Conservation (phyloP, 495 filamentous ascomycete genomes). For the Diplogelasinospora grovesii region DNA sequence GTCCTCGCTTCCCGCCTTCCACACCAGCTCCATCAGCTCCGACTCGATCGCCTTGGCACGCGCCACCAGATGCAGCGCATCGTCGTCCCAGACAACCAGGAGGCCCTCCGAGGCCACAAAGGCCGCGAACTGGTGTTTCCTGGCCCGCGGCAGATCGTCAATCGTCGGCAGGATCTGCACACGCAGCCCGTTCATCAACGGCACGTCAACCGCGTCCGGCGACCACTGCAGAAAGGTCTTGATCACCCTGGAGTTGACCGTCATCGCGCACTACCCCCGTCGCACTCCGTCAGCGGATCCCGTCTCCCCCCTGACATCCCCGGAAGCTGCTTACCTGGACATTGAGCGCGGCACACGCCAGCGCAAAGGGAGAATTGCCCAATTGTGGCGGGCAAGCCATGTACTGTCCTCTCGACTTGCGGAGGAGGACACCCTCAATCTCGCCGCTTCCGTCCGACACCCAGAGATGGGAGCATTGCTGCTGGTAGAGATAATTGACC, state of each 20-base stretch:
- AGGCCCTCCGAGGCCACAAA: slow-evolving; percentile 63
- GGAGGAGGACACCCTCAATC: slow-evolving; percentile 63
- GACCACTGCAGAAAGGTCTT: slow-evolving; percentile 67
- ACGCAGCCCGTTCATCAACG: slow-evolving; percentile 63
- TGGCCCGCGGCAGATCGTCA: slow-evolving; percentile 56
- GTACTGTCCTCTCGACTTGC: slow-evolving; percentile 60
- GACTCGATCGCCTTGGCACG: slow-evolving; percentile 63
- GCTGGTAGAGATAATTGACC: slow-evolving; percentile 76
- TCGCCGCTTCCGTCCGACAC: slow-evolving; percentile 58
- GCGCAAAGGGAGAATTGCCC: slow-evolving; percentile 48
- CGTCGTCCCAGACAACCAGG: slow-evolving; percentile 72
- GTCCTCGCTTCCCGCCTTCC: slow-evolving; percentile 46
- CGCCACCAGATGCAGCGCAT: slow-evolving; percentile 58
- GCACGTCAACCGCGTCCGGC: slow-evolving; percentile 65
- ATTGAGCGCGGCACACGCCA: slow-evolving; percentile 60
- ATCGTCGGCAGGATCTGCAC: slow-evolving; percentile 68
- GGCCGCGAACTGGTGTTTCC: slow-evolving; percentile 70
- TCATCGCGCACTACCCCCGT: slow-evolving; percentile 66
- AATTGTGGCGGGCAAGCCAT: slow-evolving; percentile 62
- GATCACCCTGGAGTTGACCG: slow-evolving; percentile 68
- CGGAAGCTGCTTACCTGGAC: slow-evolving; percentile 45
- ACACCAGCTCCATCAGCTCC: slow-evolving; percentile 68
- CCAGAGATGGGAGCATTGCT: slow-evolving; percentile 66
- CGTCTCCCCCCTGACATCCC: not conserved
- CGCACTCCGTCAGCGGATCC: slow-evolving; percentile 6